Conservation (phyloP, 2,329 filamentous ascomycete species). For the Penicillium expansum region DNA sequence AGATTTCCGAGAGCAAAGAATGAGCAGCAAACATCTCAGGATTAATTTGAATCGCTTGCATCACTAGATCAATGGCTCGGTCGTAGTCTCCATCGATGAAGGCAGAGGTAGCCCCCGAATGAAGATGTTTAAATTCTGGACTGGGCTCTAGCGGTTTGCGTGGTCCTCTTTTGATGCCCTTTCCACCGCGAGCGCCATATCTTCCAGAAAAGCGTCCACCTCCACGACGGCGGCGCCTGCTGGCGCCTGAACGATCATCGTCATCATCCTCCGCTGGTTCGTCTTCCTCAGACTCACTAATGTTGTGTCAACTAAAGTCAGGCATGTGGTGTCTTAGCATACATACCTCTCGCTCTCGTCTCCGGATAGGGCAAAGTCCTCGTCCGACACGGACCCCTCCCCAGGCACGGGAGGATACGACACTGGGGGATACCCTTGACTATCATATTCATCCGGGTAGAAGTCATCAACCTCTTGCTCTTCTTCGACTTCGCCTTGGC, state of each 20-base stretch:
- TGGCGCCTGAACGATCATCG: slow-evolving; percentile 23
- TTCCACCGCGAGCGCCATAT: slow-evolving; percentile 42
- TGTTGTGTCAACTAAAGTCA: slow-evolving; percentile 7
- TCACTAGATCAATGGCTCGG: slow-evolving; percentile 43
- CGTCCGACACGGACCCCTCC: slow-evolving; percentile 24
- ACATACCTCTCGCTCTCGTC: slow-evolving; percentile 30
- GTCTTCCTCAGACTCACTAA: slow-evolving; percentile 28
- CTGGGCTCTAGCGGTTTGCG: slow-evolving; percentile 48
- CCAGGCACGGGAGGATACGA: slow-evolving; percentile 7
- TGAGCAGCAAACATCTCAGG: slow-evolving; percentile 63
- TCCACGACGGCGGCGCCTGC: slow-evolving; percentile 32
- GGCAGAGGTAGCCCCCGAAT: slow-evolving; percentile 48
- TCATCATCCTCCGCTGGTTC: slow-evolving; percentile 24
- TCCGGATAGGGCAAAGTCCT: slow-evolving; percentile 24
- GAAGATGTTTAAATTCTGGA: slow-evolving; percentile 48
- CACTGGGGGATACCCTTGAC: background rate
- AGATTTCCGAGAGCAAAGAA: slow-evolving; percentile 59
- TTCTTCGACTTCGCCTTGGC: slow-evolving; percentile 7
- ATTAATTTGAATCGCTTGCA: slow-evolving; percentile 54
- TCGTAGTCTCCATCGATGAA: slow-evolving; percentile 50
- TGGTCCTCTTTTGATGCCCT: slow-evolving; percentile 47
- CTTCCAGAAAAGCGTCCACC: slow-evolving; percentile 37
- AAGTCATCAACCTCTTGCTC: slow-evolving; percentile 15
- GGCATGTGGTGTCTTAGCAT: background rate
- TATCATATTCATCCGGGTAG: slow-evolving; percentile 17